These are phyloP conservation scores for Fusarium xylarioides DNA, from an alignment of 2,329 filamentous ascomycete genomes.

Conservation along the genomic window DNA sequence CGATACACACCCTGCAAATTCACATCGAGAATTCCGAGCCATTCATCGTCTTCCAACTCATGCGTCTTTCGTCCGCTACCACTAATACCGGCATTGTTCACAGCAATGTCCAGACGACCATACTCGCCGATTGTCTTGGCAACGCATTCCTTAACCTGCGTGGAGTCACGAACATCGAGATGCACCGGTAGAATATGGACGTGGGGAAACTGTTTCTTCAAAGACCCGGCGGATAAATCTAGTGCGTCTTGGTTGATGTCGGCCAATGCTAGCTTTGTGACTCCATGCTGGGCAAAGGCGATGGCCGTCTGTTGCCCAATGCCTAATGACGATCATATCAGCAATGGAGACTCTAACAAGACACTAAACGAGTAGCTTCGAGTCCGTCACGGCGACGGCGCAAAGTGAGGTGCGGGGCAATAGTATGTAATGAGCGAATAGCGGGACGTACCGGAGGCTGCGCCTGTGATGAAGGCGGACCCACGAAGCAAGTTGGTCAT, in stretches of 20 bases:
- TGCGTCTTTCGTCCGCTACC: conserved; percentile 55
- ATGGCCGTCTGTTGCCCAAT: conserved; percentile 59
- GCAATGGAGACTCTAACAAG: neutral
- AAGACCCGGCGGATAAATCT: conserved; percentile 41
- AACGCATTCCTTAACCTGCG: conserved; percentile 55
- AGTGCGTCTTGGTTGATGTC: conserved; percentile 54
- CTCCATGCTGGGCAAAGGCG: conserved; percentile 58
- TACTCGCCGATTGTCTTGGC: conserved; percentile 54
- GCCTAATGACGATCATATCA: conserved; percentile 45
- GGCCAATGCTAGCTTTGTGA: conserved; percentile 56
- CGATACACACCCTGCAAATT: conserved; percentile 67
- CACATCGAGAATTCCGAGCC: conserved; percentile 59
- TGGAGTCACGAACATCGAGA: conserved; percentile 57
- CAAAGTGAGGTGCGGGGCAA: conserved; percentile 1
- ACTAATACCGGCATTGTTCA: conserved; percentile 64
- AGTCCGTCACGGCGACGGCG: neutral
- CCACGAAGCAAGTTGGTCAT: conserved; percentile 55
- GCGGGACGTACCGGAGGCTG: conserved; percentile 53
- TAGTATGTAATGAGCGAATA: neutral
- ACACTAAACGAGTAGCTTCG: neutral
- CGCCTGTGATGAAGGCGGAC: conserved; percentile 59
- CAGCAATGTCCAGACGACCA: conserved; percentile 63
- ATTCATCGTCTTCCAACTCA: conserved; percentile 57
- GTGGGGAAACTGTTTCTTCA: conserved; percentile 51
- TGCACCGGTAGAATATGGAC: conserved; percentile 53